These are phyloP conservation scores for Phialemoniopsis sp. DNA, from an alignment of 2,329 filamentous ascomycete species.

Conservation along the genomic window DNA sequence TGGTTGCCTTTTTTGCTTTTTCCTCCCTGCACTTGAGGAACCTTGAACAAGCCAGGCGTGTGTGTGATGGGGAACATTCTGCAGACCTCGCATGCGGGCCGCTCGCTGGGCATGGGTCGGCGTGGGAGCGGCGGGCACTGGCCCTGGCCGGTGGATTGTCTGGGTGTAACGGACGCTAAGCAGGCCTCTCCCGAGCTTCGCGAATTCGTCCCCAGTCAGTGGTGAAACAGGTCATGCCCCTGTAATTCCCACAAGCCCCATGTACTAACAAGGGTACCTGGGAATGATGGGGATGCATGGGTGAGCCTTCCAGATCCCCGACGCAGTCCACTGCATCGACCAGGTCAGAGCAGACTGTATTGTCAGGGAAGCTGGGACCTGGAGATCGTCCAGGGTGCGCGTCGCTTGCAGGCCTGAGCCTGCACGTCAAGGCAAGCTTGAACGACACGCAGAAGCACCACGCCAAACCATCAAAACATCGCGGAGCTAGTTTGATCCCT, in stretches of 20 bases:
- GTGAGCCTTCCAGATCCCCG: slow-evolving; percentile 8
- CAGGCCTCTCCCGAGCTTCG: no score
- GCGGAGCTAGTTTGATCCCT: neutral
- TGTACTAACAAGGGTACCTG: slow-evolving; percentile 35
- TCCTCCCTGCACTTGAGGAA: no score
- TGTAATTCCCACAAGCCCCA: slow-evolving; percentile 39
- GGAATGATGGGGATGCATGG: slow-evolving; percentile 27
- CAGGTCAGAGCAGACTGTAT: neutral
- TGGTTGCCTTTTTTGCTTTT: no score
- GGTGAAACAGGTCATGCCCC: slow-evolving; percentile 49
- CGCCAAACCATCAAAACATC: neutral
- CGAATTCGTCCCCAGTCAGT: slow-evolving; percentile 12
- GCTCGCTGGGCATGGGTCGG: no score
- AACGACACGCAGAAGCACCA: neutral
- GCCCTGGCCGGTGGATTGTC: no score
- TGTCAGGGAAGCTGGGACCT: neutral
- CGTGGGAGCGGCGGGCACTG: no score
- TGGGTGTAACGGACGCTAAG: no score
- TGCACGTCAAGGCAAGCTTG: neutral
- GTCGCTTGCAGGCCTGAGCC: no score
- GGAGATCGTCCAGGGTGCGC: no score
- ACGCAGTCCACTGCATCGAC: slow-evolving; percentile 3
- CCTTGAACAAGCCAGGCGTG: no score
- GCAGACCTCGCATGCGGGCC: no score
- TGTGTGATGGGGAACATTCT: no score